Percentiles rank a stretch among this genome's conserved stretches.
Evolutionary conservation across 495 filamentous ascomycete species (phyloP).

Genomic region (Neurospora africana): DNA sequence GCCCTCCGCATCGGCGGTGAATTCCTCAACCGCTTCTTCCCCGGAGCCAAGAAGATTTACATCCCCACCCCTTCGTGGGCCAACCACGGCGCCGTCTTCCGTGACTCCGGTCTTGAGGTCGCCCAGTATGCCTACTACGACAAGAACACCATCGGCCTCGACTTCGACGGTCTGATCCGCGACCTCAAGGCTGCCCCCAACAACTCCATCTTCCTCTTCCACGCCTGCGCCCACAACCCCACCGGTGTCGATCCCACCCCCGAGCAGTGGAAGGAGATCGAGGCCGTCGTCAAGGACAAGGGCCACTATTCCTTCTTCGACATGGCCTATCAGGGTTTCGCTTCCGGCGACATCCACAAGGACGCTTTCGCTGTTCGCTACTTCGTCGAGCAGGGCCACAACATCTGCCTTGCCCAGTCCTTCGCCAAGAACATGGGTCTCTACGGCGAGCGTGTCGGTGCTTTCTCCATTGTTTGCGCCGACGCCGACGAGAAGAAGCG

Average conservation of each 20-base stretch:
- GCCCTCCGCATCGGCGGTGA: conserved; percentile 89
- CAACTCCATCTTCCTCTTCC: conserved; percentile 81
- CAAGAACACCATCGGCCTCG: conserved; percentile 94
- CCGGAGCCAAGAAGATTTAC: conserved; percentile 84
- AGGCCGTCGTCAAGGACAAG: conserved; percentile 77
- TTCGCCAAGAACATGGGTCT: conserved; percentile 99
- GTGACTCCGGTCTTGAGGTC: conserved; percentile 80
- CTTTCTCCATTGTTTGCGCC: conserved; percentile 84
- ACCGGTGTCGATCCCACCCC: conserved; percentile 92
- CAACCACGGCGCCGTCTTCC: conserved; percentile 95
- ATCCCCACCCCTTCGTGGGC: conserved; percentile 95
- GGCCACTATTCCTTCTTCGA: conserved; percentile 96
- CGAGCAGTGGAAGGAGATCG: conserved; percentile 89
- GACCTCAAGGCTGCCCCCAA: conserved; percentile 86
- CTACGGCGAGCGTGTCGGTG: conserved; percentile 96
- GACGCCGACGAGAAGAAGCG: conserved; percentile 87
- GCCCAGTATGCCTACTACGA: conserved; percentile 97
- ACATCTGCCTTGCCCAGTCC: conserved; percentile 79
- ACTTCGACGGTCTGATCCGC: conserved; percentile 86
- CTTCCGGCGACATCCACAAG: conserved; percentile 78
- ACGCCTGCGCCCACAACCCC: conserved; percentile 97
- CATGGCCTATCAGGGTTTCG: conserved; percentile 99
- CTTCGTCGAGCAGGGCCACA: conserved; percentile 88
- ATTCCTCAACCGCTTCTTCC: conserved; percentile 85
- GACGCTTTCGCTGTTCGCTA: conserved; percentile 88